Percentiles rank a stretch among this genome's conserved stretches.
phyloP scores from a whole-genome alignment of 2,329 filamentous ascomycete genomes.

The Grosmannia penicillata region DNA sequence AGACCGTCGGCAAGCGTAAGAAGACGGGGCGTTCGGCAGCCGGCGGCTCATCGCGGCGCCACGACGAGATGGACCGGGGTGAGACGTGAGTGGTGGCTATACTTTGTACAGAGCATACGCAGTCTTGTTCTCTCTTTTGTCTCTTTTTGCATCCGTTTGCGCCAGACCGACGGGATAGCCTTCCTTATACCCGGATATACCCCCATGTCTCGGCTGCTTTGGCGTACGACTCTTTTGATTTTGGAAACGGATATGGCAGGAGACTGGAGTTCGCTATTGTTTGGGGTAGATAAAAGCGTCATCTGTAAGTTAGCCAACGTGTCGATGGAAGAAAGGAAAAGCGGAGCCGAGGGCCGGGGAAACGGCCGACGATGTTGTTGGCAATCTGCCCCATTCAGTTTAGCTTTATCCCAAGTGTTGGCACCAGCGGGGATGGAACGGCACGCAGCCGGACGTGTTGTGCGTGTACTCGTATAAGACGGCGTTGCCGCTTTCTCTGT shows the following conservation, averaged over 20 bases:
- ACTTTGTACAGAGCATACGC: not conserved
- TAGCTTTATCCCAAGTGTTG: not conserved
- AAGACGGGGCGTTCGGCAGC: constrained; percentile 30
- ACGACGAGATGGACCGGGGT: constrained; percentile 59
- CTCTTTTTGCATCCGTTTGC: not conserved
- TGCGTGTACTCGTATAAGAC: not conserved
- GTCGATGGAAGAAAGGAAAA: not conserved
- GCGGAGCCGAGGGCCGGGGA: not conserved
- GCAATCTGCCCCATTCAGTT: not conserved
- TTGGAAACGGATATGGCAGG: no score
- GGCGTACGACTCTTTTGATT: no score
- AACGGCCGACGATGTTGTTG: not conserved
- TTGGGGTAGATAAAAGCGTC: no score
- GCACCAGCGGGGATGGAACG: not conserved
- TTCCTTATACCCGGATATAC: no score
- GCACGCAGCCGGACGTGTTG: not conserved
- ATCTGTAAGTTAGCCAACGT: no score
- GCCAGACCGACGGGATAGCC: no score
- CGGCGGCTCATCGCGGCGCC: constrained; percentile 14
- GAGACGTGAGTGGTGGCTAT: constrained; percentile 43
- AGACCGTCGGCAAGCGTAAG: constrained; percentile 40
- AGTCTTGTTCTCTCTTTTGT: not conserved
- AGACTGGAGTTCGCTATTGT: no score
- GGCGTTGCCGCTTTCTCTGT: not conserved
- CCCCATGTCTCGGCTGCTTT: no score